These are phyloP conservation scores for Rosa multiflora DNA, from an alignment of 306 rosid genomes.

Conservation along the genomic window DNA sequence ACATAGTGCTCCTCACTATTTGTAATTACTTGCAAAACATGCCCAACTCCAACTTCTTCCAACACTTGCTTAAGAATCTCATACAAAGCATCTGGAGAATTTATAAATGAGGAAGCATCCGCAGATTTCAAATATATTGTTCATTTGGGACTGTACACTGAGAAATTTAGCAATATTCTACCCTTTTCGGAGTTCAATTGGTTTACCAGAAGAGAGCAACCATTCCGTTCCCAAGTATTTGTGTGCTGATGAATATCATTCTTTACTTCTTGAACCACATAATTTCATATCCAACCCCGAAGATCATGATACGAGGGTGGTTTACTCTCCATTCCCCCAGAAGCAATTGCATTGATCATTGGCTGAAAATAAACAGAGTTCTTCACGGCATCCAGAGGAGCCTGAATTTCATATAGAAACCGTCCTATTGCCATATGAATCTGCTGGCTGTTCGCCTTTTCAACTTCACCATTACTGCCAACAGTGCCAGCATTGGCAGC, in stretches of 20 bases:
- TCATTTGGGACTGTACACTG: too few species aligned
- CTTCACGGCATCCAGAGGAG: slow-evolving; percentile 63
- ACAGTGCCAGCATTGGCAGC: slow-evolving; percentile 16
- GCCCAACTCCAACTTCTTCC: too few species aligned
- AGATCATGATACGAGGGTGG: slow-evolving; percentile 61
- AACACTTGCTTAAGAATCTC: too few species aligned
- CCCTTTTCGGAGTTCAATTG: slow-evolving; percentile 55
- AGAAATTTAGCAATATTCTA: too few species aligned
- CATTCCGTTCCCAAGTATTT: slow-evolving; percentile 55
- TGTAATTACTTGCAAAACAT: too few species aligned
- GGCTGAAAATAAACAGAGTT: slow-evolving; percentile 62
- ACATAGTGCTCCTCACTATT: too few species aligned
- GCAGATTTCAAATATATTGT: too few species aligned
- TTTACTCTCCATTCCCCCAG: slow-evolving; percentile 32
- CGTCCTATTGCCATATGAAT: neutral
- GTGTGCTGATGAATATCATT: slow-evolving; percentile 46
- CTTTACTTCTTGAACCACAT: slow-evolving; percentile 52
- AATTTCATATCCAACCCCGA: slow-evolving; percentile 63
- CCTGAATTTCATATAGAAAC: slow-evolving; percentile 69
- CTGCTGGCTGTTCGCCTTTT: neutral
- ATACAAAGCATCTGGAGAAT: too few species aligned
- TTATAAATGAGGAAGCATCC: too few species aligned
- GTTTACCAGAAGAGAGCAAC: slow-evolving; percentile 63
- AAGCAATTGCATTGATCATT: slow-evolving; percentile 63
- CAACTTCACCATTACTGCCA: neutral